These are phyloP conservation scores for Trichosphaerium sp. DNA, from an alignment of 78 protist genomes.

Conservation along the genomic window DNA sequence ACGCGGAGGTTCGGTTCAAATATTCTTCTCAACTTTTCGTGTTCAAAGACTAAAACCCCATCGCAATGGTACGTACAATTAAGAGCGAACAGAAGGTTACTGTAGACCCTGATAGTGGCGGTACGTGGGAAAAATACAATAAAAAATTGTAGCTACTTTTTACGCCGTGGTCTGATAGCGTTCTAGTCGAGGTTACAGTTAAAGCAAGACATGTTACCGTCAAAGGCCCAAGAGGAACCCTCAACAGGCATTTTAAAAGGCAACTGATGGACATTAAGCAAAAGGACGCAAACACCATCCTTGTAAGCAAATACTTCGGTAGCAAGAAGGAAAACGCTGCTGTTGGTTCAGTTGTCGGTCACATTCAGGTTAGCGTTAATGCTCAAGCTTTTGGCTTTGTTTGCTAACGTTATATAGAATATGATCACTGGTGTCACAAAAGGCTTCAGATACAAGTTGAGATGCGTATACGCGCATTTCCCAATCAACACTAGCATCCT, in stretches of 20 bases:
- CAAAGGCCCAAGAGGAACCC: constrained; percentile 91
- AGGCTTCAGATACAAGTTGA: constrained; percentile 97
- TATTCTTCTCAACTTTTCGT: too few species aligned
- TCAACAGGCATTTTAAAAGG: constrained; percentile 78
- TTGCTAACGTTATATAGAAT: too few species aligned
- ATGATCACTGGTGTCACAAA: constrained; percentile 96
- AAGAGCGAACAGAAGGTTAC: too few species aligned
- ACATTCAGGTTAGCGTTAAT: too few species aligned
- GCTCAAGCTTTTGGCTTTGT: too few species aligned
- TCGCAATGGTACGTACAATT: too few species aligned
- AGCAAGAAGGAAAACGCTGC: constrained; percentile 70
- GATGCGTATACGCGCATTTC: constrained; percentile 96
- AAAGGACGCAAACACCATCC: not conserved
- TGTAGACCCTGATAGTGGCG: too few species aligned
- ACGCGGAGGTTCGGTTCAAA: too few species aligned
- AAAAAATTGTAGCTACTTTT: too few species aligned
- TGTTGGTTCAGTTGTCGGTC: constrained; percentile 79
- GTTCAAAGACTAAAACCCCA: too few species aligned
- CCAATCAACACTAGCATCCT: constrained; percentile 83
- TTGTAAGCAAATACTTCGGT: constrained; percentile 74
- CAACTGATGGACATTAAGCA: constrained; percentile 53
- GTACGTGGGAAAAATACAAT: too few species aligned
- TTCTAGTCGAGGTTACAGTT: constrained; percentile 40
- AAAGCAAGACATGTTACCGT: constrained; percentile 76
- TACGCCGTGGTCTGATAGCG: too few species aligned